These are phyloP conservation scores for Aphanomyces astaci DNA, from an alignment of 352 stramenopile genomes.

Conservation along the genomic window DNA sequence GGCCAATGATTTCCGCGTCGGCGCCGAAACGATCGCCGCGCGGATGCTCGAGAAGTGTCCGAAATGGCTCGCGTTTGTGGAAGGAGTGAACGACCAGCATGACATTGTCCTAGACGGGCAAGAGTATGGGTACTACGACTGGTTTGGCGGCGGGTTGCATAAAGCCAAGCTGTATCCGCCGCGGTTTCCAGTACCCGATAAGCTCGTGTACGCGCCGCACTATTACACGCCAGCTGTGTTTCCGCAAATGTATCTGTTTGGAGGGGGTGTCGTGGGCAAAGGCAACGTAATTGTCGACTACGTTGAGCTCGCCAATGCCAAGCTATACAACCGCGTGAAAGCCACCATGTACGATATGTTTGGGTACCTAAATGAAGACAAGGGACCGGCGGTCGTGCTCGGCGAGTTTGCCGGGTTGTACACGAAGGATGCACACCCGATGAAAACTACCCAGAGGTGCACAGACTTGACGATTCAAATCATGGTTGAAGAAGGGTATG, in stretches of 20 bases:
- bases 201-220: slow-evolving; percentile 72
- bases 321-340: slow-evolving; percentile 45
- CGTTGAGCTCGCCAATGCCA: slow-evolving; percentile 45
- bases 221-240: slow-evolving; percentile 64
- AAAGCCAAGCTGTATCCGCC: slow-evolving; percentile 23
- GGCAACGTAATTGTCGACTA: slow-evolving; percentile 33
- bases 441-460: slow-evolving; percentile 51
- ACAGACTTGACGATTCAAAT: slow-evolving; percentile 58
- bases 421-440: slow-evolving; percentile 42
- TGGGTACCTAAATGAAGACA: slow-evolving; percentile 42
- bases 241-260: slow-evolving; percentile 50
- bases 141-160: slow-evolving; percentile 36
- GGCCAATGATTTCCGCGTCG: slow-evolving; percentile 26
- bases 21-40: slow-evolving; percentile 25
- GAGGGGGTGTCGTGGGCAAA: slow-evolving; percentile 30
- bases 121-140: slow-evolving; percentile 31
- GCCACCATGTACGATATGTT: slow-evolving; percentile 69
- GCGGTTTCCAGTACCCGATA: slow-evolving; percentile 25
- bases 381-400: slow-evolving; percentile 48
- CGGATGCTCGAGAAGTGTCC: slow-evolving; percentile 33
- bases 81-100: slow-evolving; percentile 33
- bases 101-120: slow-evolving; percentile 29
- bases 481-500: slow-evolving; percentile 43
- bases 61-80: slow-evolving; percentile 33
- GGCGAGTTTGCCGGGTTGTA: slow-evolving; percentile 66